Percentiles rank a stretch among this genome's conserved stretches.
Conservation (phyloP, 345 rosid genomes). For the Tarenaya hassleriana region DNA sequence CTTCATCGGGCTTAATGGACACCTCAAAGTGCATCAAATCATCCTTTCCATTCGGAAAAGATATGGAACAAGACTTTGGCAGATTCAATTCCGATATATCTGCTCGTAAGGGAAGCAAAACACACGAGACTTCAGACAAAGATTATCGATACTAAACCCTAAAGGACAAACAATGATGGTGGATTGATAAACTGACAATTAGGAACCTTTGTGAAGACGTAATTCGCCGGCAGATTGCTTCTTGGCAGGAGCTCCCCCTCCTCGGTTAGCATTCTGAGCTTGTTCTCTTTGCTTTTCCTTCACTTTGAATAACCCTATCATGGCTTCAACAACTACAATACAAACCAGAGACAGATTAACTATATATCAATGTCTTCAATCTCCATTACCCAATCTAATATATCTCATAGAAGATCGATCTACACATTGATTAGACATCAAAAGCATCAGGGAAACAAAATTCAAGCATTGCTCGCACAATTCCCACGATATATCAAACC, state of each 20-base stretch:
- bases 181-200: no score
- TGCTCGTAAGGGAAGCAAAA: slow-evolving; percentile 7
- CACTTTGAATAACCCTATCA: slow-evolving; percentile 79
- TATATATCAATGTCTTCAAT: neutral
- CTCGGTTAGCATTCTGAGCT: slow-evolving; percentile 53
- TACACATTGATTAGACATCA: no score
- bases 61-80: slow-evolving; percentile 54
- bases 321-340: slow-evolving; percentile 30
- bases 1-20: slow-evolving; percentile 75
- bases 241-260: slow-evolving; percentile 47
- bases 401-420: no score
- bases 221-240: slow-evolving; percentile 83
- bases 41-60: slow-evolving; percentile 80
- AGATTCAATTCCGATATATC: slow-evolving; percentile 79
- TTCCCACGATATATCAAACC: no score
- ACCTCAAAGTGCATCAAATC: slow-evolving; percentile 82
- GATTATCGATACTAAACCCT: no score
- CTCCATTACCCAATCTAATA: no score
- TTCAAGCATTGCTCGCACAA: no score
- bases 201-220: slow-evolving; percentile 76
- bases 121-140: no score
- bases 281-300: slow-evolving; percentile 83
- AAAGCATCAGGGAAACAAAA: no score
- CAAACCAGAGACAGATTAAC: no score
- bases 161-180: no score